phyloP scores from a whole-genome alignment of 2,329 filamentous ascomycete genomes.

The Microdochium nivale region DNA sequence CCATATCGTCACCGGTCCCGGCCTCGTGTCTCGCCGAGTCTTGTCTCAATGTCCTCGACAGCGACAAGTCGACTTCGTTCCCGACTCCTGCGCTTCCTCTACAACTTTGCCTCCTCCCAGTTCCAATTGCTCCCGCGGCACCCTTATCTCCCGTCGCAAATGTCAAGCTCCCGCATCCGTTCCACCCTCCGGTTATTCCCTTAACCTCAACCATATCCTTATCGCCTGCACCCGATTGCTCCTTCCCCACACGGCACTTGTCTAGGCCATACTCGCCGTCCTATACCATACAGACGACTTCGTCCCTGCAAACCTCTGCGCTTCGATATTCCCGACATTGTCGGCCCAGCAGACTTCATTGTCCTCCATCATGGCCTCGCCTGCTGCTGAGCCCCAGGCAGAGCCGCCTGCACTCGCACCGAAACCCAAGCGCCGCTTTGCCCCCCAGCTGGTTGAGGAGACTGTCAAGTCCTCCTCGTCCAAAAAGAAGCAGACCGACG shows the following conservation, averaged over 20 bases:
- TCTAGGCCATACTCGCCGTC: too few species aligned
- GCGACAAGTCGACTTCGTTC: too few species aligned
- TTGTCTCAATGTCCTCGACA: too few species aligned
- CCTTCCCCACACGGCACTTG: too few species aligned
- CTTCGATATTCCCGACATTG: too few species aligned
- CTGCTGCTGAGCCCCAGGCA: not conserved
- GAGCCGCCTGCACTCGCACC: slow-evolving; percentile 4
- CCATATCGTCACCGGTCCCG: too few species aligned
- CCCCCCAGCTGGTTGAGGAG: slow-evolving; percentile 23
- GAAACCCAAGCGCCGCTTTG: slow-evolving; percentile 21
- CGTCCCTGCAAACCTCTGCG: too few species aligned
- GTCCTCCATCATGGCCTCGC: not conserved
- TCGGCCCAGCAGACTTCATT: too few species aligned
- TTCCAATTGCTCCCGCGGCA: not conserved
- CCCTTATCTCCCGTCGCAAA: not conserved
- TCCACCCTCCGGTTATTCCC: not conserved
- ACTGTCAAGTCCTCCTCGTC: slow-evolving; percentile 17
- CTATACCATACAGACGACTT: too few species aligned
- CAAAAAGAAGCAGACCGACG: slow-evolving; percentile 6
- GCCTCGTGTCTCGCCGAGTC: too few species aligned
- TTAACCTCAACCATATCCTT: not conserved
- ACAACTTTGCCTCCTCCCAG: not conserved
- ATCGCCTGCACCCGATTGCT: too few species aligned
- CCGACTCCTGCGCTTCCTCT: not conserved
- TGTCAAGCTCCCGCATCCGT: not conserved